A percentile compares a stretch with the other conserved stretches of the same genome.
Evolutionary conservation across 2,329 filamentous ascomycete genomes (phyloP).

Genomic region (Alternaria conjuncta): DNA sequence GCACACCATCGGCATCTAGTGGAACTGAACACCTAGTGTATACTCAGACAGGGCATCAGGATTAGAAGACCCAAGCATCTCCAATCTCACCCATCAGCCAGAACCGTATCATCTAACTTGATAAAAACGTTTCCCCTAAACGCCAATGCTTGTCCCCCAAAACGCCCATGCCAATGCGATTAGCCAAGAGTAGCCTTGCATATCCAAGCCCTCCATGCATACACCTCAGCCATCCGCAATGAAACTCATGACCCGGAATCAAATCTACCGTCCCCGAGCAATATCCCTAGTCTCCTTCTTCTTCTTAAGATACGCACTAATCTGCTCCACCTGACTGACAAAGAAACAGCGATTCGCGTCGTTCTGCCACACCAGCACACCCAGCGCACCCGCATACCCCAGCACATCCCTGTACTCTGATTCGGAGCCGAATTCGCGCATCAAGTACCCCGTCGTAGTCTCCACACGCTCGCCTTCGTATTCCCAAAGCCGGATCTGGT

Average conservation of each 20-base stretch:
- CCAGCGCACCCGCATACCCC: conserved; percentile 84
- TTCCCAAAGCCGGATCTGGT: conserved; percentile 98
- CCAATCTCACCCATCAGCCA: not conserved
- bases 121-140: not conserved
- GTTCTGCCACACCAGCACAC: conserved; percentile 86
- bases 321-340: conserved; percentile 87
- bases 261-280: not conserved
- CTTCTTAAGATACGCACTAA: conserved; percentile 77
- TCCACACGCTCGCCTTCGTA: conserved; percentile 95
- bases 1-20: not conserved
- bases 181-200: not conserved
- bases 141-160: not conserved
- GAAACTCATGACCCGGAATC: not conserved
- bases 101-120: not conserved
- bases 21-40: not conserved
- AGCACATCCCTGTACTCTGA: conserved; percentile 74
- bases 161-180: not conserved
- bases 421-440: conserved; percentile 80
- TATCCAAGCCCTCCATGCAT: not conserved
- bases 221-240: not conserved
- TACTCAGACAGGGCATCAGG: not conserved
- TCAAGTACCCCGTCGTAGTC: conserved; percentile 80
- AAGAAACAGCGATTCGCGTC: conserved; percentile 86
- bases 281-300: conserved; percentile 30
- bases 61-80: not conserved